Base-by-base conservation (phyloP, 1,284 basidiomycete genomes). In the Fomitopsis betulina region DNA sequence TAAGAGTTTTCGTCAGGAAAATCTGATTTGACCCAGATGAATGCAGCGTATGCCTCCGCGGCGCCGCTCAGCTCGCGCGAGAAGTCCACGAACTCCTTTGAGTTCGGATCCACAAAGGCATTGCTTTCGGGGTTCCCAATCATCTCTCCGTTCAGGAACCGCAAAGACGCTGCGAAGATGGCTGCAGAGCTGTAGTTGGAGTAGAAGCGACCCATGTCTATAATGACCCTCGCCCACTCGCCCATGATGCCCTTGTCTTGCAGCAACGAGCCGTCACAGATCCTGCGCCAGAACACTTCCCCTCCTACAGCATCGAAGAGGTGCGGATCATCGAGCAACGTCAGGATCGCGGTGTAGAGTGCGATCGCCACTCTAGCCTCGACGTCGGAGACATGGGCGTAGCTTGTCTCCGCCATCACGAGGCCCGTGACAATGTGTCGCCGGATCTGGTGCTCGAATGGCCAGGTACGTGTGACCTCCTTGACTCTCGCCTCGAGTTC, bases 11-110 rank as follows among this genome's bases (percentile, higher is more conserved):
- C 53, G 45, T 63, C 56, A 1, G 62, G 64, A 25, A 65, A 65
- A 1, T 27, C 39, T 17, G 32, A 19, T 51, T 62, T 60, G 32
- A 59, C 58, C 63, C 63, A 66, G 27, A 66, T 60, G 50, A 63
- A 63, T 15, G 32, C 50, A 3, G 53, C 57, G 43, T 55, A 64
- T 10, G 60, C 60, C 23, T 61, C 61, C 6, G 60, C 59, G 12
- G 59, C 5, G 3, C 60, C 61, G 32, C 54, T 59, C 33, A 54
- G 37, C 7, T 21, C 13, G 23, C 64, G 50, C 23, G 55, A 62
- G 33, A 56, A 60, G 15, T 56, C 47, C 19, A 59, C 52, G 35
- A 60, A 66, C 17, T 8, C 54, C 54, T 30, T 43, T n/a, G 50
- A 40, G 17, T 25, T 45, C 8, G 30, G 38, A n/a, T 56, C 23